Evolutionary conservation across 2,329 filamentous ascomycete genomes (phyloP), one percentile per base, ranked within the genome.

Genomic region (Colletotrichum tanaceti): DNA sequence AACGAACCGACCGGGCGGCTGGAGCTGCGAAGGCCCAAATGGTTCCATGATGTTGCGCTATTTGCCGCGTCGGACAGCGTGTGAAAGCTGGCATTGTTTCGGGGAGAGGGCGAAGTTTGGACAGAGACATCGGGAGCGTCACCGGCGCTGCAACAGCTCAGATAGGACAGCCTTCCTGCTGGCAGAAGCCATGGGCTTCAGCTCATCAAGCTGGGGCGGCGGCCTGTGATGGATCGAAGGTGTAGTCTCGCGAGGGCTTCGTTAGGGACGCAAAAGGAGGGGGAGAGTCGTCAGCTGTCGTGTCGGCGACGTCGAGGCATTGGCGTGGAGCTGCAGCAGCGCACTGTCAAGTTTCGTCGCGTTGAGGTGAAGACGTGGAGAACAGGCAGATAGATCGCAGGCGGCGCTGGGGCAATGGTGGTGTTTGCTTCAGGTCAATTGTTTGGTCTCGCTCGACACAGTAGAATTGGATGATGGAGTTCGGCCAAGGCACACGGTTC

Each of bases 151-250:
- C 58, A 68, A 46, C 58, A 68, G 63, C 64, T 66, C 57, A 61
- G 44, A 58, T 58, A 68, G 52, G 64, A 58, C 63, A 53, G 50
- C 58, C 53, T 68, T 44, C n/a, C 58, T 47, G 44, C 50, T 68
- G 57, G 63, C 63, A 55, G 58, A 59, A 63, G 67, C 67, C 67
- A 70, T 70, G 63, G 41, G 58, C 63, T 68, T 57, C 50, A 53
- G 44, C 32, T 53, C 46, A 39, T 67, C 43, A 50, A 62, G 49
- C 38, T 22, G 53, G 44, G 43, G 32, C 49, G 55, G 39, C 49
- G 41, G 43, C 24, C 32, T 66, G 20, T 22, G 39, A 52, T 14
- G 24, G 22, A 7, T 39, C 43, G 35, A 38, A 39, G n/a, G 22
- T 24, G 18, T 32, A 28, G 43, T 63, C 47, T 59, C 50, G 63